Evolutionary conservation across 179 eudicot species (phyloP).

Genomic region (Dionaea muscipula): DNA sequence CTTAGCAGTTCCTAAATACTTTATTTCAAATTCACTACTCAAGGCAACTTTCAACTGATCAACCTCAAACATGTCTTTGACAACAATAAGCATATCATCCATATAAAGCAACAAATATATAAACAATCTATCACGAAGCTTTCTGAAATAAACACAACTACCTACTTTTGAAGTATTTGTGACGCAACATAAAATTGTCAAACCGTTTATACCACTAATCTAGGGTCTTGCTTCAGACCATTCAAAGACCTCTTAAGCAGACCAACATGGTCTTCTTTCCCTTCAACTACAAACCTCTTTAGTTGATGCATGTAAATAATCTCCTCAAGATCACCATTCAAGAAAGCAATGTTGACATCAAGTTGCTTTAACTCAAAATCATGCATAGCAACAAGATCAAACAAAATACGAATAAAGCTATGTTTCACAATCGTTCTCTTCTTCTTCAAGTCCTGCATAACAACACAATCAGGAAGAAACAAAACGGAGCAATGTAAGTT

Average conservation of each 20-base stretch:
- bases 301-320: too few species aligned
- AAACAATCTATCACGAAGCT: background rate
- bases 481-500: too few species aligned
- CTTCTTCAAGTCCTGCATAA: too few species aligned
- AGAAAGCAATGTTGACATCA: too few species aligned
- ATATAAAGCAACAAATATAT: background rate
- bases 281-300: too few species aligned
- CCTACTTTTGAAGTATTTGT: background rate
- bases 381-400: too few species aligned
- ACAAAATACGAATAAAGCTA: too few species aligned
- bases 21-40: constrained; percentile 12
- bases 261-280: too few species aligned
- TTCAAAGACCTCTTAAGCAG: background rate
- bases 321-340: too few species aligned
- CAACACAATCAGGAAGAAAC: too few species aligned
- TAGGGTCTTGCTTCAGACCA: constrained; percentile 1
- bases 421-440: too few species aligned
- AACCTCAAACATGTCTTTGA: background rate
- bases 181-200: constrained; percentile 8
- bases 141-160: constrained; percentile 1
- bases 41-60: background rate
- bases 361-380: too few species aligned
- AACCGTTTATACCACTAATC: constrained; percentile 5
- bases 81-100: constrained; percentile 6
- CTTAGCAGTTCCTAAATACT: background rate